Percentiles rank a stretch among this genome's conserved stretches.
Conservation (phyloP, 2,329 filamentous ascomycete genomes). For the Penicillium sp. region DNA sequence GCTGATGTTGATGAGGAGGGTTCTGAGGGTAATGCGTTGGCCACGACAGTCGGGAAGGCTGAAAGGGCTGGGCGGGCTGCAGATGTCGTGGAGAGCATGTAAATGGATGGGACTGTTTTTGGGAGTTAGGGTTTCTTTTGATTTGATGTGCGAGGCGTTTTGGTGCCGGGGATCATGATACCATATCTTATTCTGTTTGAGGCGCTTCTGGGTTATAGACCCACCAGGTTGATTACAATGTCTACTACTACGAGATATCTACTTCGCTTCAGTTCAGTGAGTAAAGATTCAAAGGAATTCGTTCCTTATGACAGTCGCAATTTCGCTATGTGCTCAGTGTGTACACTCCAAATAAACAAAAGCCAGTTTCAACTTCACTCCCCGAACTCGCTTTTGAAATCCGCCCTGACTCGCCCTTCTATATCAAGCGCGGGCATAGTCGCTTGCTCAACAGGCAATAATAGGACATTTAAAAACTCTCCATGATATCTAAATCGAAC, state of each 20-base stretch:
- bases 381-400: conserved; percentile 20
- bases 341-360: conserved; percentile 15
- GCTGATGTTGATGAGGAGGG: conserved; percentile 19
- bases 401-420: conserved; percentile 15
- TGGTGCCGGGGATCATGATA: conserved; percentile 23
- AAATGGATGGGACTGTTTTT: conserved; percentile 17
- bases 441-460: conserved; percentile 16
- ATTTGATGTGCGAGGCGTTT: conserved; percentile 17
- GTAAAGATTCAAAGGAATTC: not conserved
- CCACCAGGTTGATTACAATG: not conserved
- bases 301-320: conserved; percentile 5
- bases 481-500: conserved; percentile 24
- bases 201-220: not conserved
- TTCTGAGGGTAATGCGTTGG: conserved; percentile 38
- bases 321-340: conserved; percentile 20
- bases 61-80: conserved; percentile 47
- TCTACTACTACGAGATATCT: conserved; percentile 1
- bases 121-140: conserved; percentile 6
- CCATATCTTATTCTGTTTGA: conserved; percentile 17
- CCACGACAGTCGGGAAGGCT: conserved; percentile 48
- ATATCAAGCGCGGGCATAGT: conserved; percentile 13
- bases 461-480: conserved; percentile 13
- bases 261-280: not conserved
- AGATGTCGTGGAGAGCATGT: conserved; percentile 50
- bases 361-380: conserved; percentile 18